Evolutionary conservation across 345 rosid genomes (phyloP), one percentile per base, ranked within the genome.

Genomic region (Eucalyptus camaldulensis): DNA sequence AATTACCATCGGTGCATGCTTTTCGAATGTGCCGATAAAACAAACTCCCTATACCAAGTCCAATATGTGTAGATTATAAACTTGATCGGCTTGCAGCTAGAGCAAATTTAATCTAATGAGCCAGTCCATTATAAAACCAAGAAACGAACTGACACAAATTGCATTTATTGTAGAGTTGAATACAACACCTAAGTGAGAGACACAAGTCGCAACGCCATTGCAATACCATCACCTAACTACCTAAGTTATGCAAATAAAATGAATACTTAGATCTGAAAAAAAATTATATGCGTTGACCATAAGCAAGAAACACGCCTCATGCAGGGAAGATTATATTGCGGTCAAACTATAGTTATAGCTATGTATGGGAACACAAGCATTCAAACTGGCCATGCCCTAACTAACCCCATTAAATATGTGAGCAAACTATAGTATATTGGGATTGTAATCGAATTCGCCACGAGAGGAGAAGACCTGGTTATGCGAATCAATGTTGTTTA

Each of bases 321-420:
- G 85, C 85, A 44, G 11, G 27, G 85, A 76, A 50, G 44, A 21
- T 29, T 8, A 50, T 50, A 29, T 49, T 16, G 44, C n/a, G 44
- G 87, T 86, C 87, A 86, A 50, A 86, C 60, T 86, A 49, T 86
- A 86, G n/a, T 22, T 51, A 86, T 13, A 31, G 14, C 44, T 12
- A 85, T 7, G 24, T 16, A 87, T 92, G 92, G 90, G 91, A 92
- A 92, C 90, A 44, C 89, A 47, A 86, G 91, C 89, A 85, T 88
- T 88, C 91, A 91, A 88, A 86, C 80, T 11, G 69, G 9, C 19
- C 60, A 62, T 51, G 31, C 40, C 17, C 87, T 90, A 91, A 86
- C 90, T 91, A 92, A 92, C 81, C 81, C 25, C 4, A 65, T 72
- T 10, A 31, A 88, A 15, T 17, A 44, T 45, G 25, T 29, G 29